Evolutionary conservation across 805 yeast species (phyloP).

Genomic region (Metschnikowia henanensis): DNA sequence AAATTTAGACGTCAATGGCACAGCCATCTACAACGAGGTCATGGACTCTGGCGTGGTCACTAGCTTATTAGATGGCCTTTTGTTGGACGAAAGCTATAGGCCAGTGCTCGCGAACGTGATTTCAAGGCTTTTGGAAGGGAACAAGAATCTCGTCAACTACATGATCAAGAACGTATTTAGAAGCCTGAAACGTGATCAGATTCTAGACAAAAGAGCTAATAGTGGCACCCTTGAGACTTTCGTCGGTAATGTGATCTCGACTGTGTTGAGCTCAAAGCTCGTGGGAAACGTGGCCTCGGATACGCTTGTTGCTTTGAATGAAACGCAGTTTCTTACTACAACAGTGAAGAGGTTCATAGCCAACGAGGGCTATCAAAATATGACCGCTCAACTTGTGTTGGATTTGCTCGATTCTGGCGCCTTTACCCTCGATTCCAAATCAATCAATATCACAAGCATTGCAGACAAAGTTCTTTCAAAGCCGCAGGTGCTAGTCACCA

Average conservation of each 20-base stretch:
- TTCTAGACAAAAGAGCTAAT: slow-evolving; percentile 15
- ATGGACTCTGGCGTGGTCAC: slow-evolving; percentile 35
- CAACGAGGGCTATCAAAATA: slow-evolving; percentile 33
- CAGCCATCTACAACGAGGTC: slow-evolving; percentile 26
- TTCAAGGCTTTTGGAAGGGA: slow-evolving; percentile 31
- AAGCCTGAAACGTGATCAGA: slow-evolving; percentile 18
- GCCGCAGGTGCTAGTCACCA: slow-evolving; percentile 21
- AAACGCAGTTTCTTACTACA: slow-evolving; percentile 41
- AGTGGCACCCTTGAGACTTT: slow-evolving; percentile 27
- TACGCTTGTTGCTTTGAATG: slow-evolving; percentile 35
- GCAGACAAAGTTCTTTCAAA: slow-evolving; percentile 25
- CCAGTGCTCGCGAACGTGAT: slow-evolving; percentile 33
- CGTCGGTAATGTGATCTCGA: slow-evolving; percentile 28
- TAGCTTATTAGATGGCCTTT: slow-evolving; percentile 36
- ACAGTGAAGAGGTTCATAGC: slow-evolving; percentile 36
- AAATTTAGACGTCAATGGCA: slow-evolving; percentile 13
- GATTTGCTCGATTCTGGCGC: slow-evolving; percentile 30
- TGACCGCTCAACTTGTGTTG: slow-evolving; percentile 33
- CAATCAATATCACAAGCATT: slow-evolving; percentile 29
- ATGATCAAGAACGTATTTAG: slow-evolving; percentile 24
- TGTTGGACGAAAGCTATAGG: slow-evolving; percentile 34
- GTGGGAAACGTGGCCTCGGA: slow-evolving; percentile 28
- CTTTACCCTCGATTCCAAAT: slow-evolving; percentile 21
- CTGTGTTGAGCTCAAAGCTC: slow-evolving; percentile 29
- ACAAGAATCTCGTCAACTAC: slow-evolving; percentile 26